These are phyloP conservation scores for Saururus chinensis DNA, from an alignment of 164 flowering plant genomes.

Conservation along the genomic window DNA sequence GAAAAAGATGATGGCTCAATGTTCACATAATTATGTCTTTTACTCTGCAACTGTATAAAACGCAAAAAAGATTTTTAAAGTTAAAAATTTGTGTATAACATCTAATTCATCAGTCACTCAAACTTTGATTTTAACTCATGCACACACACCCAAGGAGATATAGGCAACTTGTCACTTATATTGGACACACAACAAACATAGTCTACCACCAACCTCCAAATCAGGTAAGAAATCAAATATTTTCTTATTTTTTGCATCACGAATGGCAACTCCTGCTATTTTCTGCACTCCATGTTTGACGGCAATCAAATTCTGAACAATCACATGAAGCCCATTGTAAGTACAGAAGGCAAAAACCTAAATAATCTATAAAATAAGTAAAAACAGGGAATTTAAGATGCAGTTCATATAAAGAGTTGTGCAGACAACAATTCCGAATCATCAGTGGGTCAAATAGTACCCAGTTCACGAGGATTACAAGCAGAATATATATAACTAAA, in stretches of 20 bases:
- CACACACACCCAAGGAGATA: too few relatives aligned
- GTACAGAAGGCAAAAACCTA: not conserved
- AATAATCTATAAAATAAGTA: not conserved
- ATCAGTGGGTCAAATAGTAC: not conserved
- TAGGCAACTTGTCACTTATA: too few relatives aligned
- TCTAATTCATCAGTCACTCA: too few relatives aligned
- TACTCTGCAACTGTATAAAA: not conserved
- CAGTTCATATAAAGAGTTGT: too few relatives aligned
- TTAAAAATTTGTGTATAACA: not conserved
- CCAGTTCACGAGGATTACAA: not conserved
- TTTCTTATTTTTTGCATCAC: conserved; percentile 53
- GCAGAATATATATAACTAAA: too few relatives aligned
- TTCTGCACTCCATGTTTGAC: conserved; percentile 76
- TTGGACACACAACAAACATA: not conserved
- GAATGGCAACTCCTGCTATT: conserved; percentile 68
- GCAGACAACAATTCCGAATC: not conserved
- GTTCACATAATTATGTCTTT: not conserved
- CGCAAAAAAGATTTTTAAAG: too few relatives aligned
- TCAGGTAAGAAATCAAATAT: conserved; percentile 57
- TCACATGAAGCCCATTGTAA: not conserved
- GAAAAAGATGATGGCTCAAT: not conserved
- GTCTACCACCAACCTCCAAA: conserved; percentile 48
- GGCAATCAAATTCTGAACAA: conserved; percentile 78
- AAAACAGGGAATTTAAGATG: not conserved
- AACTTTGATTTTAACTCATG: too few relatives aligned